Evolutionary conservation across 345 rosid species (phyloP).

Genomic region (Lepidium didymum): DNA sequence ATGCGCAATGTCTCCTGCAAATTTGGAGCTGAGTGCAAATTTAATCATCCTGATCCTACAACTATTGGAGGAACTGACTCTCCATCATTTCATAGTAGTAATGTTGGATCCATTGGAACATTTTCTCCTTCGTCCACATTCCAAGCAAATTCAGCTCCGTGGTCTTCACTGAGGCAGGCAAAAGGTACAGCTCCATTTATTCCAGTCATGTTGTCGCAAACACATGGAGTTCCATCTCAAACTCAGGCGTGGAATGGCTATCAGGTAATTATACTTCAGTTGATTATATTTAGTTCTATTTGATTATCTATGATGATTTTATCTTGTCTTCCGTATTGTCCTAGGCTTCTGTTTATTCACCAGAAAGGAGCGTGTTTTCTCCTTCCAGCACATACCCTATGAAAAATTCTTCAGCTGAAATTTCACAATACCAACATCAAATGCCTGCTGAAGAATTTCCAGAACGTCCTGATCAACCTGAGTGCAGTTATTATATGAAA

Average conservation of each 20-base stretch:
- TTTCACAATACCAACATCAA: slow-evolving; percentile 43
- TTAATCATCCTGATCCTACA: slow-evolving; percentile 91
- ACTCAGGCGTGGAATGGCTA: slow-evolving; percentile 77
- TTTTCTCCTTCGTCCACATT: slow-evolving; percentile 23
- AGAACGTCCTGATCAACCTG: slow-evolving; percentile 91
- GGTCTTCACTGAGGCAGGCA: slow-evolving; percentile 61
- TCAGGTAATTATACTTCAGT: slow-evolving; percentile 48
- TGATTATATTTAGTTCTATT: background rate
- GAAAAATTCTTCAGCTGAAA: slow-evolving; percentile 34
- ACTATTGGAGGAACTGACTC: slow-evolving; percentile 43
- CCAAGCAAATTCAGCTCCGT: slow-evolving; percentile 45
- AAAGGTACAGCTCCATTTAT: slow-evolving; percentile 49
- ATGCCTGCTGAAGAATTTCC: slow-evolving; percentile 68
- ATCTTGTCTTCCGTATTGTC: slow-evolving; percentile 15
- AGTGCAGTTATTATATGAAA: slow-evolving; percentile 66
- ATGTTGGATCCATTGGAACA: slow-evolving; percentile 38
- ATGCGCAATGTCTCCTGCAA: slow-evolving; percentile 98
- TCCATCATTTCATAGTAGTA: slow-evolving; percentile 44
- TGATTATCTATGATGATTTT: background rate
- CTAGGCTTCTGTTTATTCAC: slow-evolving; percentile 51
- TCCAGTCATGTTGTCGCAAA: slow-evolving; percentile 55
- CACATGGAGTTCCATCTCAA: slow-evolving; percentile 52
- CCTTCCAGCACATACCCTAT: slow-evolving; percentile 41
- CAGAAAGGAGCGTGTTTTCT: slow-evolving; percentile 43
- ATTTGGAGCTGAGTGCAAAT: slow-evolving; percentile 73